phyloP scores from a whole-genome alignment of 305 asterid species.

The Petunia hybrid region DNA sequence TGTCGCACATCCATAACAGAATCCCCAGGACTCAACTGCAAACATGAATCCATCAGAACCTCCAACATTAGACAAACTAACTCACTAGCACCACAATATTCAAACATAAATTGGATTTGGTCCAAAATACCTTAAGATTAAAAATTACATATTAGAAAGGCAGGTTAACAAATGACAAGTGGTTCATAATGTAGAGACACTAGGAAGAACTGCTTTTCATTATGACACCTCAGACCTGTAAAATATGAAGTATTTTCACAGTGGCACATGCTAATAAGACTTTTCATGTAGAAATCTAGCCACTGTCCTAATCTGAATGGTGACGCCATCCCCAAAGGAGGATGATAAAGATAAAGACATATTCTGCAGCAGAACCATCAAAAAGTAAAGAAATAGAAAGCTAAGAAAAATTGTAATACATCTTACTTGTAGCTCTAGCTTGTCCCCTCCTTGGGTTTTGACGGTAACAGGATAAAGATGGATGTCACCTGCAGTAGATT shows the following conservation, averaged over 20 bases:
- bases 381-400: not conserved
- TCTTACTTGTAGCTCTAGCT: conserved; percentile 88
- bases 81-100: conserved; percentile 4
- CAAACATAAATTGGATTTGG: not conserved
- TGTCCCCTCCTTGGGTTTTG: conserved; percentile 84
- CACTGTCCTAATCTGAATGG: conserved; percentile 18
- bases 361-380: conserved; percentile 16
- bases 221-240: not conserved
- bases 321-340: not conserved
- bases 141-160: conserved; percentile 2
- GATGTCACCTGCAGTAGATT: conserved; percentile 62
- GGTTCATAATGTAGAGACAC: not conserved
- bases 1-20: conserved; percentile 93
- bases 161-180: conserved; percentile 13
- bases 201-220: not conserved
- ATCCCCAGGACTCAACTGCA: conserved; percentile 94
- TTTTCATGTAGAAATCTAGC: not conserved
- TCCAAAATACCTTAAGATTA: not conserved
- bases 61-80: conserved; percentile 19
- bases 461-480: conserved; percentile 86
- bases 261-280: not conserved
- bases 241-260: not conserved
- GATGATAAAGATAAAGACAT: conserved; percentile 12
- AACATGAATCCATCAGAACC: conserved; percentile 37
- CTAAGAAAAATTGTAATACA: conserved; percentile 11